These are phyloP conservation scores for Penicillium tannophilum DNA, from an alignment of 495 filamentous ascomycete genomes.

Conservation along the genomic window DNA sequence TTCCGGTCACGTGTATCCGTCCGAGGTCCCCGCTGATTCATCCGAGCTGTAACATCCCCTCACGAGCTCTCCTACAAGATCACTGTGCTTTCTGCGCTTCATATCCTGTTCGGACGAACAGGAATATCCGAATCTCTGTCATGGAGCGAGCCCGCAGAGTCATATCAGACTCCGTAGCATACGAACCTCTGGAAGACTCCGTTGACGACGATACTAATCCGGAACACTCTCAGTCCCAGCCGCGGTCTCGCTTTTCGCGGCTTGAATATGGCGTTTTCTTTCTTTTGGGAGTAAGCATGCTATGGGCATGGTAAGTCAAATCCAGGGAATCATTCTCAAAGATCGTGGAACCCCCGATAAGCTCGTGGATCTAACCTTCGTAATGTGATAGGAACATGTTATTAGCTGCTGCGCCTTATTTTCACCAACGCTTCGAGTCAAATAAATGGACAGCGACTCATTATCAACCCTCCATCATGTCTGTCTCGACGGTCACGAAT, in stretches of 20 bases:
- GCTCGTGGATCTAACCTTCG: slow-evolving; percentile 8
- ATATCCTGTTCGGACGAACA: not conserved
- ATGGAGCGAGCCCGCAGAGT: slow-evolving; percentile 55
- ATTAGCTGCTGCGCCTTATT: slow-evolving; percentile 91
- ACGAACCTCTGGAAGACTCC: slow-evolving; percentile 58
- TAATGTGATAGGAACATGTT: slow-evolving; percentile 85
- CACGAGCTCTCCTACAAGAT: not conserved
- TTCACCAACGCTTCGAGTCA: slow-evolving; percentile 77
- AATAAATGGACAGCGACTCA: slow-evolving; percentile 69
- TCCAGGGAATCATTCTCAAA: not conserved
- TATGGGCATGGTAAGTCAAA: slow-evolving; percentile 86
- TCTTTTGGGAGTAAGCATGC: slow-evolving; percentile 88
- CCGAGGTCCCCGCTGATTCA: slow-evolving; percentile 17
- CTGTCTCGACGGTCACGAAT: slow-evolving; percentile 83
- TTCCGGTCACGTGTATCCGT: slow-evolving; percentile 10
- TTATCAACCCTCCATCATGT: slow-evolving; percentile 87
- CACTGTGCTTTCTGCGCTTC: slow-evolving; percentile 2
- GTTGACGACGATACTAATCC: slow-evolving; percentile 34
- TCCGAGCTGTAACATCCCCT: slow-evolving; percentile 5
- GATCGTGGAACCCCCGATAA: not conserved
- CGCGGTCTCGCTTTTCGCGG: slow-evolving; percentile 62
- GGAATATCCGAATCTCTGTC: too few species aligned
- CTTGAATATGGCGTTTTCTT: slow-evolving; percentile 83
- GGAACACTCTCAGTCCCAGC: slow-evolving; percentile 13
- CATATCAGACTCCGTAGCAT: slow-evolving; percentile 51